Percentiles rank a stretch among this genome's conserved stretches.
These are phyloP conservation scores for Suillus hirtellus DNA, from an alignment of 768 basidiomycete genomes.

Conservation along the genomic window DNA sequence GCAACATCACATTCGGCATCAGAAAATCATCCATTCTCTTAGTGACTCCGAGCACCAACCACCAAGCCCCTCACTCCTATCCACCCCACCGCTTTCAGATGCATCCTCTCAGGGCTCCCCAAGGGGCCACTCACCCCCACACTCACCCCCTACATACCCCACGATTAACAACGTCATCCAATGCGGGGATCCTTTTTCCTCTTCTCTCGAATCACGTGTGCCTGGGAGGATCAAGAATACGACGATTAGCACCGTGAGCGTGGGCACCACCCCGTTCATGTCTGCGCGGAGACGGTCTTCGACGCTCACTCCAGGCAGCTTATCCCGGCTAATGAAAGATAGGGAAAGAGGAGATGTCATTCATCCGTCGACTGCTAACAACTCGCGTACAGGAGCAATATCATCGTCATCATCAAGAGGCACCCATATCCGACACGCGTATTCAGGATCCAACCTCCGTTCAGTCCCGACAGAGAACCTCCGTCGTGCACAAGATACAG, in stretches of 20 bases:
- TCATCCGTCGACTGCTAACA: constrained; percentile 1
- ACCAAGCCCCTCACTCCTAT: constrained; percentile 12
- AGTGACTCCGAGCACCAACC: constrained; percentile 2
- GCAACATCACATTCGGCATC: constrained; percentile 8
- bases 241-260: constrained; percentile 28
- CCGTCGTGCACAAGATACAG: constrained; percentile 8
- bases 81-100: constrained; percentile 32
- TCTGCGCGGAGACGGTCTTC: constrained; percentile 26
- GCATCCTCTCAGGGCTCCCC: constrained; percentile 25
- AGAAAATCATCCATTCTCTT: constrained; percentile 8
- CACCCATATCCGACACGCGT: constrained; percentile 20
- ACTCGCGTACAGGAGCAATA: constrained; percentile 1
- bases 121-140: constrained; percentile 18
- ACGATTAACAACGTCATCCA: constrained; percentile 26
- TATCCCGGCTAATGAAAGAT: constrained; percentile 10
- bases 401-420: constrained; percentile 2
- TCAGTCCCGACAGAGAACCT: constrained; percentile 14
- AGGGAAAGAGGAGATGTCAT: constrained; percentile 12
- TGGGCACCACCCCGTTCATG: constrained; percentile 14
- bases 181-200: constrained; percentile 7
- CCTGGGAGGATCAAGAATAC: constrained; percentile 15
- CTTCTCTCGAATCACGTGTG: constrained; percentile 11
- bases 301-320: constrained; percentile 21
- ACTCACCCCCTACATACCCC: constrained; percentile 18
- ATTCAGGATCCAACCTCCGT: constrained; percentile 30